These are phyloP conservation scores for Cadophora sp. DNA, from an alignment of 2,329 filamentous ascomycete genomes.

Conservation along the genomic window DNA sequence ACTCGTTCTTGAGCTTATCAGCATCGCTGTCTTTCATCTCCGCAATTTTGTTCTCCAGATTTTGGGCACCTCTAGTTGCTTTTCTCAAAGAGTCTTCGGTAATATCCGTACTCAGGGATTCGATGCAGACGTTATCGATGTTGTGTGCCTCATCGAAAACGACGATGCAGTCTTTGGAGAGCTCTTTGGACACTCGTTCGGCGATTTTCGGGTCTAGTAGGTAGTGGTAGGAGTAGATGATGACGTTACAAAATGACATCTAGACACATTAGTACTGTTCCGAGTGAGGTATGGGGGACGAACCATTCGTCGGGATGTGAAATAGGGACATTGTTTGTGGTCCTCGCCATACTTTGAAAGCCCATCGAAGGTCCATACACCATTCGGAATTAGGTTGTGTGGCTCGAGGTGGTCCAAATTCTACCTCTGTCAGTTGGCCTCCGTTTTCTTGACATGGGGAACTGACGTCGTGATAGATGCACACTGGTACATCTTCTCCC, in stretches of 20 bases:
- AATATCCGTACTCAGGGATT: conserved; percentile 94
- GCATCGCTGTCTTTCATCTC: conserved; percentile 98
- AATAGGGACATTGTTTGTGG: conserved; percentile 97
- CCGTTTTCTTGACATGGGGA: background rate
- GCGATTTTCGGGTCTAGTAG: conserved; percentile 97
- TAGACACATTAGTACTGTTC: conserved; percentile 46
- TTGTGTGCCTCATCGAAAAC: conserved; percentile 99
- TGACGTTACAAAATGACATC: conserved; percentile 99
- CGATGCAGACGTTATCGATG: conserved; percentile 99
- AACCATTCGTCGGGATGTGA: conserved; percentile 93
- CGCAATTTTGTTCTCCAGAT: conserved; percentile 86
- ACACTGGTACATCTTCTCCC: conserved; percentile 92
- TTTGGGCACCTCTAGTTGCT: conserved; percentile 88
- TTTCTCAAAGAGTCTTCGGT: conserved; percentile 94
- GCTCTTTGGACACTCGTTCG: conserved; percentile 79
- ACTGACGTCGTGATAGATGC: conserved; percentile 89
- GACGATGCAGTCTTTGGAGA: conserved; percentile 97
- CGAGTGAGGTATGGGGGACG: conserved; percentile 36
- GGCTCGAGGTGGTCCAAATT: conserved; percentile 95
- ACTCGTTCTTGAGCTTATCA: conserved; percentile 92
- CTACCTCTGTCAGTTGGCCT: conserved; percentile 50
- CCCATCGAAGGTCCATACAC: conserved; percentile 94
- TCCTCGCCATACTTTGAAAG: conserved; percentile 90
- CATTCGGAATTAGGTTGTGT: conserved; percentile 91
- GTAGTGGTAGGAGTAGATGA: conserved; percentile 99